Evolutionary conservation across 208 protist genomes (phyloP).

Genomic region (Crithidia thermophila): DNA sequence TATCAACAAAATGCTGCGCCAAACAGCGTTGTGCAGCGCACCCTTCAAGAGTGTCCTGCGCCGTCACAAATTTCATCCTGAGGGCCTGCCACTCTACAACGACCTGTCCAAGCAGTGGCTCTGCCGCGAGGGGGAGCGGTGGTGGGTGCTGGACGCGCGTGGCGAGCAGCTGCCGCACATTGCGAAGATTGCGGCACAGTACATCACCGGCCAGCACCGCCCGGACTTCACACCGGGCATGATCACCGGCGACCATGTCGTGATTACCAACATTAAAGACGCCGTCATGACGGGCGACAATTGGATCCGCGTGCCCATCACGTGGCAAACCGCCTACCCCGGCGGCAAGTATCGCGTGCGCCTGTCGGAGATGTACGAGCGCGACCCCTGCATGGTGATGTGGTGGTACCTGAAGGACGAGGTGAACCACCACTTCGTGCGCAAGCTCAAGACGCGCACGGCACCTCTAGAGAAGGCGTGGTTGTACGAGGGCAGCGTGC

Average conservation of each 20-base stretch:
- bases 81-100: constrained; percentile 90
- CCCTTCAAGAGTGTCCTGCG: constrained; percentile 93
- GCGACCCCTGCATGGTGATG: constrained; percentile 94
- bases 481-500: constrained; percentile 89
- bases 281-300: constrained; percentile 90
- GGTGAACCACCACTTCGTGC: constrained; percentile 90
- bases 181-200: constrained; percentile 80
- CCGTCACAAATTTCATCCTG: constrained; percentile 88
- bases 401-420: constrained; percentile 93
- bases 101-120: constrained; percentile 93
- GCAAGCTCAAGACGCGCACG: constrained; percentile 88
- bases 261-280: constrained; percentile 93
- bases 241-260: constrained; percentile 89
- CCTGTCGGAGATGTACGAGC: constrained; percentile 92
- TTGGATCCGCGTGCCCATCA: constrained; percentile 91
- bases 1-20: constrained; percentile 66
- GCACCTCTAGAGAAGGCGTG: constrained; percentile 93
- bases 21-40: constrained; percentile 32
- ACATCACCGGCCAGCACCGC: constrained; percentile 91
- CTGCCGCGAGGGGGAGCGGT: constrained; percentile 87
- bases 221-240: constrained; percentile 92
- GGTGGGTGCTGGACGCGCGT: constrained; percentile 90
- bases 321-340: constrained; percentile 92
- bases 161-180: constrained; percentile 89
- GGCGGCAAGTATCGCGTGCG: constrained; percentile 91